Base-by-base conservation (phyloP, 2,329 filamentous ascomycete genomes). In the Fulvia fulva region DNA sequence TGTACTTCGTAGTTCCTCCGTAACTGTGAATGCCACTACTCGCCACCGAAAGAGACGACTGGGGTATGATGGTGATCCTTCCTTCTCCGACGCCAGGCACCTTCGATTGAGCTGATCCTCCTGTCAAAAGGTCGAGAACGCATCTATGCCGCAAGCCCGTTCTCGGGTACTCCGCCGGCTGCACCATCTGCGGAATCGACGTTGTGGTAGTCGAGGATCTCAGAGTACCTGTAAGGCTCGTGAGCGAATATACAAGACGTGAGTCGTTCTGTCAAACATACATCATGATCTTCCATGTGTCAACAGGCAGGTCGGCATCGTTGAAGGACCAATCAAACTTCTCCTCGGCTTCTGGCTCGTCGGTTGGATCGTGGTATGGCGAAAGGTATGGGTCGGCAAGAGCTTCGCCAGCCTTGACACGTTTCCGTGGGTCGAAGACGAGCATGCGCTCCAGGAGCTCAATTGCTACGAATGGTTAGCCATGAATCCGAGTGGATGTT, bases 241-340 rank as follows among this genome's bases (percentile, higher is more conserved):
- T 59, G 23, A 59, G 57, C 43, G 34, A 28, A 19, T 47, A n/a
- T 43, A 32, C 19, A 4, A 2, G 28, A 19, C 25, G 46, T 54
- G 19, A 30, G 37, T 12, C 16, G n/a, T n/a, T 6, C 11, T 41
- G 14, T 8, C n/a, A 34, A 5, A 57, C 88, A 72, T 82, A 96
- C 94, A 99, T 99, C 94, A 97, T 99, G 74, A 99, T 97, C 81
- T 99, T 99, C 94, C 94, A 99, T n/a, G 92, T 96, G 73, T 99
- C 94, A 52, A 97, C 92, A 0, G 94, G 93, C 57, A 99, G 80
- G 73, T 99, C 94, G 50, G 93, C 94, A 69, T 99, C 94, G 75
- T 97, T 97, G 79, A 99, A 99, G 55, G 92, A 97, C 94, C 94
- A 99, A 74, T 99, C 94, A 70, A 99, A 99, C 79, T 96, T 97